phyloP scores from a whole-genome alignment of 257 asterid genomes.

The Solanum arcanum region DNA sequence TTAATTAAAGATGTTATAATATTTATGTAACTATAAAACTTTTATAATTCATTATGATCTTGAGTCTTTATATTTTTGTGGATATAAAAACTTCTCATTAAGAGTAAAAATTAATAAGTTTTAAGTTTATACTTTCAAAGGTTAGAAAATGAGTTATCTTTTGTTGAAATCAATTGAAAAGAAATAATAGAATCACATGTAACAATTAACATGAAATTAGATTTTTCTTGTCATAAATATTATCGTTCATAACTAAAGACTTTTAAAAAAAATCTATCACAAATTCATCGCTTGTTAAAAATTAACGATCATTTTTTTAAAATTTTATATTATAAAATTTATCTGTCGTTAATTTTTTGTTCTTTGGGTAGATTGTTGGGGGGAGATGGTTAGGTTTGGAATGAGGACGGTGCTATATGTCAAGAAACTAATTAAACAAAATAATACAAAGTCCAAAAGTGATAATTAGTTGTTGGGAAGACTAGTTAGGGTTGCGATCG shows the following conservation, averaged over 20 bases:
- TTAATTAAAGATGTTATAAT: not conserved
- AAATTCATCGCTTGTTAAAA: not conserved
- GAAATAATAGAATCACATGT: too few relatives aligned
- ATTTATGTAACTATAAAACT: not conserved
- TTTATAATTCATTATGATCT: not conserved
- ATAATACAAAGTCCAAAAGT: not conserved
- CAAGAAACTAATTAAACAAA: not conserved
- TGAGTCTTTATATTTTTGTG: not conserved
- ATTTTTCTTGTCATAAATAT: too few relatives aligned
- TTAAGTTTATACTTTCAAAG: not conserved
- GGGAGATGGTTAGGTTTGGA: not conserved
- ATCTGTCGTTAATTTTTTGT: not conserved
- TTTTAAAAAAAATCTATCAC: not conserved
- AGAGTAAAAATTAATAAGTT: not conserved
- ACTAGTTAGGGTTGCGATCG: not conserved
- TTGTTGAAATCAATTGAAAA: too few relatives aligned
- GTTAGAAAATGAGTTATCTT: too few relatives aligned
- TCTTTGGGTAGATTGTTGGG: too few relatives aligned
- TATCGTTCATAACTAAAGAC: not conserved
- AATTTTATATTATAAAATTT: not conserved
- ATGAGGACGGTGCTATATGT: not conserved
- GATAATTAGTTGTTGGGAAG: not conserved
- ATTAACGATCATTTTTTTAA: not conserved
- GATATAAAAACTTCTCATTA: not conserved
- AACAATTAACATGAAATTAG: too few relatives aligned